A percentile compares a stretch with the other conserved stretches of the same genome.
Conservation (phyloP, 495 filamentous ascomycete genomes). For the Cudoniella acicularis region DNA sequence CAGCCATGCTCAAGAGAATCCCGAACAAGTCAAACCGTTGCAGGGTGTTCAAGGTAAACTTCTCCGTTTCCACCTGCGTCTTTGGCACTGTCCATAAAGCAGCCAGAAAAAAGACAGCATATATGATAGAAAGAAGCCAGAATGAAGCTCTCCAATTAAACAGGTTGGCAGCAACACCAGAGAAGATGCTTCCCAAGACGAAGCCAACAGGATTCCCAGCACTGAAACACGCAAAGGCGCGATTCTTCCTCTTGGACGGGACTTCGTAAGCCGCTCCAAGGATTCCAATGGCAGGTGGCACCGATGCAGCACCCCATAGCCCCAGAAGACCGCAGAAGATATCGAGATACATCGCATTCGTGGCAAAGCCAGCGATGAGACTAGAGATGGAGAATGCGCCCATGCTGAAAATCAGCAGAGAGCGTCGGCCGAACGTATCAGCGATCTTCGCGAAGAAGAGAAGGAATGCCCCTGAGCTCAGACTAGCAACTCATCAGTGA, state of each 20-base stretch:
- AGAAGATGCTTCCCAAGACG: conserved; percentile 62
- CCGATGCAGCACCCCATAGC: conserved; percentile 56
- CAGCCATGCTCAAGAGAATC: conserved; percentile 56
- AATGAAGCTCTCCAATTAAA: conserved; percentile 63
- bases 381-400: conserved; percentile 52
- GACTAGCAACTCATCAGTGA: conserved; percentile 30
- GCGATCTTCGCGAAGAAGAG: conserved; percentile 65
- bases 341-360: conserved; percentile 59
- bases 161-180: conserved; percentile 57
- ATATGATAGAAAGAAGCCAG: conserved; percentile 60
- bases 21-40: conserved; percentile 61
- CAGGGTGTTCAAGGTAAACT: conserved; percentile 43
- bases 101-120: conserved; percentile 52
- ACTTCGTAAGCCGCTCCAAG: conserved; percentile 59
- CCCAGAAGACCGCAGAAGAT: conserved; percentile 62
- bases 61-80: conserved; percentile 45
- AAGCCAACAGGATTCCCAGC: conserved; percentile 71
- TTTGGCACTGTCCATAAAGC: conserved; percentile 61
- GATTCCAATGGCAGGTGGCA: conserved; percentile 64
- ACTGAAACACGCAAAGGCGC: conserved; percentile 66
- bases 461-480: conserved; percentile 62
- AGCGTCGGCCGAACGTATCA: conserved; percentile 62
- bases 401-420: conserved; percentile 60
- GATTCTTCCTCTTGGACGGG: conserved; percentile 63
- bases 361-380: conserved; percentile 58